phyloP scores from a whole-genome alignment of 1,284 basidiomycete species.

The Apiotrichum gamsii region DNA sequence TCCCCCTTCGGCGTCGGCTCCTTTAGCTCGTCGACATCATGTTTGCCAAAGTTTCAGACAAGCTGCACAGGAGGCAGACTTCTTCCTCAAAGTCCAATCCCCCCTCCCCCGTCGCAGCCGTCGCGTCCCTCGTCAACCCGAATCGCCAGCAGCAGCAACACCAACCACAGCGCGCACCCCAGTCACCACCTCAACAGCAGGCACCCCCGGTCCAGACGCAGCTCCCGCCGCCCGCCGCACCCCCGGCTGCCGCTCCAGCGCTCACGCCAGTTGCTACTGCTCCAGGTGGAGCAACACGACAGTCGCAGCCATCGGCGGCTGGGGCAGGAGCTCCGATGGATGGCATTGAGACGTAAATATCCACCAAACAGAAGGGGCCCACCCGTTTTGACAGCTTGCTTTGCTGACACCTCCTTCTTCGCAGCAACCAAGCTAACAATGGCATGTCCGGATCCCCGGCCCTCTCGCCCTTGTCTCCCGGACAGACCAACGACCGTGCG shows the following conservation, averaged over 20 bases:
- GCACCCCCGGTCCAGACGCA: background rate
- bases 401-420: background rate
- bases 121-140: background rate
- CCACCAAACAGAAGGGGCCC: background rate
- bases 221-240: background rate
- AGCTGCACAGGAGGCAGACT: conserved; percentile 37
- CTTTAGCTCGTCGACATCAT: conserved; percentile 20
- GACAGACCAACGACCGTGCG: conserved; percentile 27
- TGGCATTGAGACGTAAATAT: conserved; percentile 25
- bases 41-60: conserved; percentile 45
- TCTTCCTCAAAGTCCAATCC: conserved; percentile 18
- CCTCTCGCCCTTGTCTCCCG: conserved; percentile 23
- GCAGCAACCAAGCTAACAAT: conserved; percentile 2
- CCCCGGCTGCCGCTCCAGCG: background rate
- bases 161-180: background rate
- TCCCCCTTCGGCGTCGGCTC: too few relatives aligned
- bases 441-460: conserved; percentile 22
- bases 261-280: too few relatives aligned
- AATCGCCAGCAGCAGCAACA: background rate
- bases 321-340: conserved; percentile 24
- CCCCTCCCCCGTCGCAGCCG: conserved; percentile 1
- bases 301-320: background rate
- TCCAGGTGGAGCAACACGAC: too few relatives aligned
- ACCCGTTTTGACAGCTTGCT: background rate
- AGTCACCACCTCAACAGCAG: conserved; percentile 1